phyloP scores from a whole-genome alignment of 148 eudicot genomes.

The Amaranthus hypochondriacus region DNA sequence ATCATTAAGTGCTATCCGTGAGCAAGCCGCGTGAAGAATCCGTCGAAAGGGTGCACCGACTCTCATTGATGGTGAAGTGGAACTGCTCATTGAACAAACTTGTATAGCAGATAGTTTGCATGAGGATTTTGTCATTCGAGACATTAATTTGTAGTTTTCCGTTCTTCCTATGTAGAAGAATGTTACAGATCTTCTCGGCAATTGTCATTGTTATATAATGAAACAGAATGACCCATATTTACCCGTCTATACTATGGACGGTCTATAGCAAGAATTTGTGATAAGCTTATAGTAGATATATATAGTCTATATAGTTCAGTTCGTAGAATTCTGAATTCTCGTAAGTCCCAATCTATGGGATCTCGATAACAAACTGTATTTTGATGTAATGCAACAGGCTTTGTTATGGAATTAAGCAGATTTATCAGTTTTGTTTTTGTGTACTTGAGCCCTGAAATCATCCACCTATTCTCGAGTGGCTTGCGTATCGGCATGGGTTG shows the following conservation, averaged over 20 bases:
- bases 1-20: slow-evolving; percentile 2
- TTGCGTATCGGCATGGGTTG: neutral
- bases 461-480: neutral
- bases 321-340: neutral
- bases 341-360: neutral
- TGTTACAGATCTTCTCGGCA: neutral
- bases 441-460: neutral
- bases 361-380: neutral
- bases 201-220: neutral
- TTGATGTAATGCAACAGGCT: neutral
- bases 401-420: neutral
- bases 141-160: neutral
- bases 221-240: neutral
- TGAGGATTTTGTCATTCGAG: neutral
- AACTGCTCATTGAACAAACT: neutral
- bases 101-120: slow-evolving; percentile 7
- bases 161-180: neutral
- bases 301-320: neutral
- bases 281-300: neutral
- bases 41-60: neutral
- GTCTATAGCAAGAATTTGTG: no score
- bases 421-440: neutral
- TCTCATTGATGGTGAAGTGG: neutral
- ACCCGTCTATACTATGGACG: no score
- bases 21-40: neutral